phyloP scores from a whole-genome alignment of 2,329 filamentous ascomycete species.

The Hypoxylon sp. region DNA sequence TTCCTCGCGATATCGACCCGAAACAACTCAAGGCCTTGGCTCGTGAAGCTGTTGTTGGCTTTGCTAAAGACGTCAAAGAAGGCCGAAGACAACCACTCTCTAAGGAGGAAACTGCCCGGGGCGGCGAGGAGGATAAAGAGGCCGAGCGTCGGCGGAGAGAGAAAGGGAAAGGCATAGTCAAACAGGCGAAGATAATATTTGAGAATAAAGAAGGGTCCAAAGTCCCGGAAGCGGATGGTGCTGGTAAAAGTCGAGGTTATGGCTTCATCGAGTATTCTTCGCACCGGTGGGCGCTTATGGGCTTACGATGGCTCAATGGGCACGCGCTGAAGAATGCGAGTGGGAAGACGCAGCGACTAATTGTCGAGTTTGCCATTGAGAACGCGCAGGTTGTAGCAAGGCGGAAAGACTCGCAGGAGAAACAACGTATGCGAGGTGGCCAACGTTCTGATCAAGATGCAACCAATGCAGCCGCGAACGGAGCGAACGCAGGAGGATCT shows the following conservation, averaged over 20 bases:
- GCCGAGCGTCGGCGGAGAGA: constrained; percentile 84
- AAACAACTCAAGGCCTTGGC: constrained; percentile 94
- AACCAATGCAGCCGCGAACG: constrained; percentile 31
- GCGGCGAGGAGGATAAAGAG: constrained; percentile 83
- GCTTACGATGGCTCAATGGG: constrained; percentile 92
- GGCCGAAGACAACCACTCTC: constrained; percentile 83
- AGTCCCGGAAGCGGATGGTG: constrained; percentile 81
- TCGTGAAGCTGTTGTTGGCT: constrained; percentile 92
- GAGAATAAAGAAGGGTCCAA: constrained; percentile 90
- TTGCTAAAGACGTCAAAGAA: constrained; percentile 88
- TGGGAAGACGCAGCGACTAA: constrained; percentile 88
- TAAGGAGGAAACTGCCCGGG: constrained; percentile 88
- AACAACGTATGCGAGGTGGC: constrained; percentile 46
- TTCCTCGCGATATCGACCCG: constrained; percentile 84
- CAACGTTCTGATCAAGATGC: constrained; percentile 50
- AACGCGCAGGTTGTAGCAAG: constrained; percentile 95
- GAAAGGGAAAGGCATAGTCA: constrained; percentile 88
- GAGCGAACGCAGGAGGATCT: constrained; percentile 14
- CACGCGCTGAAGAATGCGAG: constrained; percentile 70
- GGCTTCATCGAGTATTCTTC: constrained; percentile 98
- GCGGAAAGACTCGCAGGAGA: constrained; percentile 70
- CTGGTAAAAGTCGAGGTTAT: constrained; percentile 89
- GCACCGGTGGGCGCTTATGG: constrained; percentile 95
- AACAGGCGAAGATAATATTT: constrained; percentile 94
- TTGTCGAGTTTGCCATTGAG: constrained; percentile 98